Conservation (phyloP, 495 filamentous ascomycete species). For the Annulohypoxylon moriforme region DNA sequence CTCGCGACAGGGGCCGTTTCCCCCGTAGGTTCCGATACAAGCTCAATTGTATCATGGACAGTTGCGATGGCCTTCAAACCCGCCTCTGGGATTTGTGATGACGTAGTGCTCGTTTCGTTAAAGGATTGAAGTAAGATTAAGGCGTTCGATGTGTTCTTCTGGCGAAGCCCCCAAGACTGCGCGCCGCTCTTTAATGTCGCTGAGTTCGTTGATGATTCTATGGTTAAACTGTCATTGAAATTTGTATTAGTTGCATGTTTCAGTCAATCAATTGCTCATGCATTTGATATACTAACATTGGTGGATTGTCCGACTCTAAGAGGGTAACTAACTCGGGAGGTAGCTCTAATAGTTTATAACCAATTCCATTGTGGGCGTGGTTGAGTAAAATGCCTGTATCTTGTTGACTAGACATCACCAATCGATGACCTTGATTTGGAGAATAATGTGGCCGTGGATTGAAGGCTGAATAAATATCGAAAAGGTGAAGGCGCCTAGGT, state of each 20-base stretch:
- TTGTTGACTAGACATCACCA: constrained; percentile 69
- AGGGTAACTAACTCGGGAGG: constrained; percentile 76
- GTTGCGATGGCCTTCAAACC: constrained; percentile 73
- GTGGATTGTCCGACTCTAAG: constrained; percentile 69
- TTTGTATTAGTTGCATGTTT: constrained; percentile 2
- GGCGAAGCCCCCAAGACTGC: constrained; percentile 81
- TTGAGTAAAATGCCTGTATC: constrained; percentile 71
- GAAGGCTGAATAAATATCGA: neutral
- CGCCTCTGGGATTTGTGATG: constrained; percentile 48
- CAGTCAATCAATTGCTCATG: neutral
- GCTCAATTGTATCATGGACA: constrained; percentile 78
- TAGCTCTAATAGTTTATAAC: constrained; percentile 84
- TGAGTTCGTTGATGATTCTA: constrained; percentile 72
- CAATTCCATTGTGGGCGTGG: constrained; percentile 68
- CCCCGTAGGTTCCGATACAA: constrained; percentile 57
- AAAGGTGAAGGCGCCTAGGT: too few species aligned
- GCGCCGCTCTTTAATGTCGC: constrained; percentile 78
- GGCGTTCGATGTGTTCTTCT: constrained; percentile 92
- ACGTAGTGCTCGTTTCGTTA: constrained; percentile 20
- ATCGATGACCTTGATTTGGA: neutral
- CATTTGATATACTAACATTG: constrained; percentile 61
- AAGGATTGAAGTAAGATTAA: constrained; percentile 74
- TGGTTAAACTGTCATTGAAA: constrained; percentile 64
- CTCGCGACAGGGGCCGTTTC: constrained; percentile 59
- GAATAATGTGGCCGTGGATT: neutral